Evolutionary conservation across 1,284 basidiomycete species (phyloP), one percentile per base, ranked within the genome.

Genomic region (Cryptococcus maquisensis): DNA sequence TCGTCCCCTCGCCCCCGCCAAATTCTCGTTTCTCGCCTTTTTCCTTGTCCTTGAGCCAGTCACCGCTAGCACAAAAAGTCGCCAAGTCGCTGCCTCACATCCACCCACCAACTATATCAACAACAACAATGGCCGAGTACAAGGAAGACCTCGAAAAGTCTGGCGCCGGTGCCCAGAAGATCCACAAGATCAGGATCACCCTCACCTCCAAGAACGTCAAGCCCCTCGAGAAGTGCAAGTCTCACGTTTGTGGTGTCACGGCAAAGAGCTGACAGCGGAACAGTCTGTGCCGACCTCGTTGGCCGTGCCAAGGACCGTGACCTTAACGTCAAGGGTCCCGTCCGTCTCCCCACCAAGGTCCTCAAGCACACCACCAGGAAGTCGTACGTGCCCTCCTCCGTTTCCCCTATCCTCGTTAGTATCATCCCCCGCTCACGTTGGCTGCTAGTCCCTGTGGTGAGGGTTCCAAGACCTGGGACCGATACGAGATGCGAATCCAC

Each of bases 401-500:
- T 38, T 46, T 28, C 10, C 9, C 20, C 39, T 1, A 18, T 9
- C 41, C 21, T 53, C 41, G n/a, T n/a, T n/a, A n/a, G n/a, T 12
- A 20, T 15, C 16, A 21, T 36, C 20, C 10, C 24, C 46, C 44
- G 21, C n/a, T 15, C n/a, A 43, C 28, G 4, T 28, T 12, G 26
- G 18, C 18, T 23, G 21, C n/a, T 71, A 94, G 90, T 89, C 76
- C 94, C 80, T 96, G 96, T 78, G 96, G 96, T 94, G 96, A 98
- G 81, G 96, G 96, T 84, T 95, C 91, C 74, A 98, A 99, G 88
- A 99, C 96, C 76, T 99, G 96, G 96, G 96, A 98, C 81, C 87
- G 90, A 73, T 98, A 94, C 81, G 95, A 99, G 82, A 86, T 99
- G 81, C 93, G 94, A 83, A 85, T 99, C 68, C 95, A 99, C 88